phyloP scores from a whole-genome alignment of 192 early-diverging fungal genomes.

The Entomortierella beljakovae region DNA sequence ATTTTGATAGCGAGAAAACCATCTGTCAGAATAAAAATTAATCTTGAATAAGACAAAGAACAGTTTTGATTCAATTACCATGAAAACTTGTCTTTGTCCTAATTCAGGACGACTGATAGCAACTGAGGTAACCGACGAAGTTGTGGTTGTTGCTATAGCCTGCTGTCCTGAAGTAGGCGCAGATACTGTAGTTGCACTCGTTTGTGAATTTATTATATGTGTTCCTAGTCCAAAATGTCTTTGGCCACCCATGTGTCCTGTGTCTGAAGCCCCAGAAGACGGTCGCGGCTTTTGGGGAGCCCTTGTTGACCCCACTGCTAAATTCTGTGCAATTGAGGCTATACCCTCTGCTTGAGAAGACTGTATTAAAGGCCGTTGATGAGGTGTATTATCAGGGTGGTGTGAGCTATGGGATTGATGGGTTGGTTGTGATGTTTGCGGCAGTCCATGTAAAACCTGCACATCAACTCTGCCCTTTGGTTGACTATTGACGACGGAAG shows the following conservation, averaged over 20 bases:
- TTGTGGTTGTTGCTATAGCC: background rate
- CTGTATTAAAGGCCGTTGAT: background rate
- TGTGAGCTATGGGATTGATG: background rate
- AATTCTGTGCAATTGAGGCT: constrained; percentile 32
- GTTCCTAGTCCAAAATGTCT: no score
- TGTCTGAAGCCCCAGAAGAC: background rate
- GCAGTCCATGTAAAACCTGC: no score
- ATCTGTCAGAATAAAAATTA: background rate
- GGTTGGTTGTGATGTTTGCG: background rate
- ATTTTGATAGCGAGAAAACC: background rate
- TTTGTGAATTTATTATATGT: background rate
- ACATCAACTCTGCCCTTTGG: no score
- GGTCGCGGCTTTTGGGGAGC: constrained; percentile 1
- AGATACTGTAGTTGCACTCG: background rate
- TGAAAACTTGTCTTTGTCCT: constrained; percentile 24
- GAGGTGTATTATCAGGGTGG: background rate
- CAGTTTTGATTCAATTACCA: constrained; percentile 13
- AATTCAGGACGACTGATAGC: constrained; percentile 5
- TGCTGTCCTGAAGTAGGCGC: background rate
- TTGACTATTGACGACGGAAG: no score
- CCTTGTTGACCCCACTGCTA: constrained; percentile 28
- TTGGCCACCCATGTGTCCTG: background rate
- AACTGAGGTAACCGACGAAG: background rate
- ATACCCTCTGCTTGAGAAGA: constrained; percentile 26
- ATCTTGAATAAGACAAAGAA: background rate